Base-by-base conservation (phyloP, 2,329 filamentous ascomycete species). In the Penicillium sp. region DNA sequence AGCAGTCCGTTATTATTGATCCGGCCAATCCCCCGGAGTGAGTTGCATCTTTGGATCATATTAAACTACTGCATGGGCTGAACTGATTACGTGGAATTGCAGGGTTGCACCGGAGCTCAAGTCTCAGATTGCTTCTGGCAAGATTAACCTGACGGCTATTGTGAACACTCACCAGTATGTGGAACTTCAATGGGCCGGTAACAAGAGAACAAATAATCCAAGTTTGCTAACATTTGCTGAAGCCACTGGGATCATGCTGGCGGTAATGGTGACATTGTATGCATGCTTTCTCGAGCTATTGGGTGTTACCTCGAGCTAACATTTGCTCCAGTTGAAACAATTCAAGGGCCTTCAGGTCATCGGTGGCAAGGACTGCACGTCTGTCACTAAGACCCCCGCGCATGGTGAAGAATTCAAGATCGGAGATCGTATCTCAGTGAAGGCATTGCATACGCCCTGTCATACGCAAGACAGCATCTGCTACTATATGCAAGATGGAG, bases 381-480 rank as follows among this genome's bases (percentile, higher is more conserved):
- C 84, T 24, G 93, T 97, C 45, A 92, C 87, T 24, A 81, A 81
- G 65, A 95, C 89, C 0, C 93, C 93, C 0, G 76, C 78, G 3
- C 84, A 97, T 72, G 85, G 87, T 38, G 85, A 90, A 62, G 85
- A 81, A 3, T 96, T 97, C 80, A 88, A 85, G 61, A 85, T 99
- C 60, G 94, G 94, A 54, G 80, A 85, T 39, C 82, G 83, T 64
- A 94, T 99, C 73, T 82, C 83, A 14, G 88, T 97, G 55, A 93
- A 85, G 71, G 89, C 90, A 24, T 79, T 97, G n/a, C 89, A 97
- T 76, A 99, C 94, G 13, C 94, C 94, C 2, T 99, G 94, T 74
- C 94, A 99, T 73, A 99, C 94, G 1, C 92, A 97, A 78, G 94
- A 99, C 78, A 97, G 92, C 74, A 96, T 99, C 72, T 99, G 94